A percentile compares a stretch with the other conserved stretches of the same genome.
Evolutionary conservation across 805 yeast species (phyloP).

Genomic region (Candida ficus): DNA sequence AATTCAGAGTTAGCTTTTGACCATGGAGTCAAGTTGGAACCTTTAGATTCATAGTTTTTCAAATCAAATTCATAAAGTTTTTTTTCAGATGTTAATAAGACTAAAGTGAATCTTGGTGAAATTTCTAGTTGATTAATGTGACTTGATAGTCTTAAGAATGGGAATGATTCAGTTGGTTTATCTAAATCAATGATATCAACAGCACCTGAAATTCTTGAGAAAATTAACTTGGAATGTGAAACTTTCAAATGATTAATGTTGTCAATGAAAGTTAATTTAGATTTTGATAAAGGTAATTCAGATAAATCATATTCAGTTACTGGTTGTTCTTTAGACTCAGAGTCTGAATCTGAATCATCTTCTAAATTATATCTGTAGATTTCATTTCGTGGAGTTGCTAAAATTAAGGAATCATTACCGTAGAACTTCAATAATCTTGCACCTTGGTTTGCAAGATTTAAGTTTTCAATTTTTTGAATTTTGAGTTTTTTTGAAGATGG

Average conservation of each 20-base stretch:
- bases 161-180: slow-evolving; percentile 24
- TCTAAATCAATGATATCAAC: slow-evolving; percentile 45
- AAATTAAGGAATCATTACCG: slow-evolving; percentile 39
- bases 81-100: slow-evolving; percentile 70
- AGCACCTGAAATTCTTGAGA: slow-evolving; percentile 61
- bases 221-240: slow-evolving; percentile 42
- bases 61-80: slow-evolving; percentile 65
- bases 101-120: slow-evolving; percentile 43
- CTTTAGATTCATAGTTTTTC: slow-evolving; percentile 5
- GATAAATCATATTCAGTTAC: slow-evolving; percentile 34
- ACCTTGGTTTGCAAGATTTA: slow-evolving; percentile 39
- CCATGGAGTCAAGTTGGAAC: slow-evolving; percentile 62
- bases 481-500: slow-evolving; percentile 31
- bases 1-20: slow-evolving; percentile 69
- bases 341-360: slow-evolving; percentile 27
- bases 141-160: slow-evolving; percentile 55
- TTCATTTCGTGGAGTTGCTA: slow-evolving; percentile 61
- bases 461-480: slow-evolving; percentile 48
- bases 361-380: slow-evolving; percentile 34
- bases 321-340: slow-evolving; percentile 7
- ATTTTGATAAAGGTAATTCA: slow-evolving; percentile 29
- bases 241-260: slow-evolving; percentile 50
- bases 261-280: slow-evolving; percentile 41
- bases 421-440: slow-evolving; percentile 50
- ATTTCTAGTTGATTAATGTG: slow-evolving; percentile 60